phyloP scores from a whole-genome alignment of 345 rosid genomes.

The Lepidium aucheri region DNA sequence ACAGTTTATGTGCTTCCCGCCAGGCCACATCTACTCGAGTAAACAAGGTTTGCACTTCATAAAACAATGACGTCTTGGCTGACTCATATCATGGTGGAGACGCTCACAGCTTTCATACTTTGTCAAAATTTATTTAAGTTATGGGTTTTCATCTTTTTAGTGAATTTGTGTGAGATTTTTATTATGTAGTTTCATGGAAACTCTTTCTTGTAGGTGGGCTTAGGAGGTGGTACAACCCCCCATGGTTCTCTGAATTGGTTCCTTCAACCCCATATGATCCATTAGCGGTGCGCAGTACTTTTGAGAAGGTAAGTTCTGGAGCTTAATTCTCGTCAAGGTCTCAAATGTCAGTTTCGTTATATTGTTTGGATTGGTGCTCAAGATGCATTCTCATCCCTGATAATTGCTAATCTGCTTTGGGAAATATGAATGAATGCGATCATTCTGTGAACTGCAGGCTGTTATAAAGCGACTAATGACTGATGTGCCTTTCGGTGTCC shows the following conservation, averaged over 20 bases:
- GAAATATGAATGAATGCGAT: neutral
- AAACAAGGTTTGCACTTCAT: constrained; percentile 52
- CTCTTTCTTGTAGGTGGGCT: constrained; percentile 44
- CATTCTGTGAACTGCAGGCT: constrained; percentile 39
- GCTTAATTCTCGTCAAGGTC: neutral
- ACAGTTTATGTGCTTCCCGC: constrained; percentile 58
- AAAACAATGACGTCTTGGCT: neutral
- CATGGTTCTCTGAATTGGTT: constrained; percentile 57
- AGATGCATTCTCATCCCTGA: neutral
- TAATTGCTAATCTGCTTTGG: neutral
- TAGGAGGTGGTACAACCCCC: constrained; percentile 77
- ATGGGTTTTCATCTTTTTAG: neutral
- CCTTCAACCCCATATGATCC: constrained; percentile 70
- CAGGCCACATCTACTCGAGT: constrained; percentile 83
- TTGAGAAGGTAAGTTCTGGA: constrained; percentile 52
- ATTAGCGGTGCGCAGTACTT: constrained; percentile 38
- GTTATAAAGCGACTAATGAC: constrained; percentile 79
- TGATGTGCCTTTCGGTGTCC: constrained; percentile 88
- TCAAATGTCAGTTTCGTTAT: neutral
- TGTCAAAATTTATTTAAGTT: neutral
- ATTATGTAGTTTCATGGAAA: neutral
- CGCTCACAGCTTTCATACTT: neutral
- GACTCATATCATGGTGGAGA: neutral
- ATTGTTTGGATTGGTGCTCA: neutral
- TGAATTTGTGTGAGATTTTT: neutral